Conservation (phyloP, 495 filamentous ascomycete species). For the Neurospora sp. region DNA sequence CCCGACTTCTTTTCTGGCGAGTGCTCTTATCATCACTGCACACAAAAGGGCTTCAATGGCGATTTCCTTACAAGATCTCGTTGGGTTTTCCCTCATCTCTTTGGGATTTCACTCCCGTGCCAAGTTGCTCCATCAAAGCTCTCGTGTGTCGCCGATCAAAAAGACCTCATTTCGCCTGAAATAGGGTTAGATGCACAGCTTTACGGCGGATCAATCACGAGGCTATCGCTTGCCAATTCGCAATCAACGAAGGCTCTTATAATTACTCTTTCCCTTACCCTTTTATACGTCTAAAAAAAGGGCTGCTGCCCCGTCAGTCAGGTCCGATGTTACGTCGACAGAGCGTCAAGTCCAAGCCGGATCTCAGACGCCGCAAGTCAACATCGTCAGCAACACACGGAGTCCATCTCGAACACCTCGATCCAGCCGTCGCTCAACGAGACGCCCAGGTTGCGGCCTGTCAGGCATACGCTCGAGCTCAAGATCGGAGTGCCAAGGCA, state of each 20-base stretch:
- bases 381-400: slow-evolving; percentile 45
- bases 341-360: slow-evolving; percentile 27
- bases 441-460: slow-evolving; percentile 62
- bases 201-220: slow-evolving; percentile 7
- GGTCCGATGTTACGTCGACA: slow-evolving; percentile 37
- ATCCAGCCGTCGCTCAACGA: slow-evolving; percentile 44
- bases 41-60: background rate
- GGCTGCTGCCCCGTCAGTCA: slow-evolving; percentile 4
- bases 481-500: slow-evolving; percentile 30
- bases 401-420: slow-evolving; percentile 36
- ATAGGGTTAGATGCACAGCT: slow-evolving; percentile 17
- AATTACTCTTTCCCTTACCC: slow-evolving; percentile 6
- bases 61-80: background rate
- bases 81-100: background rate
- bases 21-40: background rate
- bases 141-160: slow-evolving; percentile 1
- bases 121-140: background rate
- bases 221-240: background rate
- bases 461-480: slow-evolving; percentile 52
- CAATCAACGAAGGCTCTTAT: background rate
- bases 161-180: slow-evolving; percentile 8
- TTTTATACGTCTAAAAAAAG: slow-evolving; percentile 7
- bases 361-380: slow-evolving; percentile 52
- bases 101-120: background rate
- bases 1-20: background rate